Percentiles rank a stretch among this genome's conserved stretches.
Evolutionary conservation across 169 alveolate species (phyloP).

Genomic region (Plasmodium cynomolgi): DNA sequence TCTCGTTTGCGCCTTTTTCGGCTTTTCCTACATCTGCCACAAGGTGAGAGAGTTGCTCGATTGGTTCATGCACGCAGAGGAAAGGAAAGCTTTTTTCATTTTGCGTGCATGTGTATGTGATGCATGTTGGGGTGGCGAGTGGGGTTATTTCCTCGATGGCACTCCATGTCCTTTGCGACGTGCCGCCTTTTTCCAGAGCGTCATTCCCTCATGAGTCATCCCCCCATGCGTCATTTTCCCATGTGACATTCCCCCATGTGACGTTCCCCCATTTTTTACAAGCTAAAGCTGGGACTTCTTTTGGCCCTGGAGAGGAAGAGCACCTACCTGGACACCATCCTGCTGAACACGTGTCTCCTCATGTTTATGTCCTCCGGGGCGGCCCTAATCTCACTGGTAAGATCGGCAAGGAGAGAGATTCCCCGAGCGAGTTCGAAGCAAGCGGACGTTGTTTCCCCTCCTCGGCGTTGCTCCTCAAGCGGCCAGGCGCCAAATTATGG

Average conservation of each 20-base stretch:
- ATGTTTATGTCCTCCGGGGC: slow-evolving; percentile 48
- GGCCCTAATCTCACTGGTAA: slow-evolving; percentile 17
- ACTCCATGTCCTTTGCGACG: neutral
- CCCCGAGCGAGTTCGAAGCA: neutral
- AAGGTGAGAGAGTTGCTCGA: neutral
- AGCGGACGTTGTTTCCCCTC: neutral
- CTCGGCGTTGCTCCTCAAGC: neutral
- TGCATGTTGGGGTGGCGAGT: neutral
- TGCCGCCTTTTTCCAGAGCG: no score
- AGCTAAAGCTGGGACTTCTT: slow-evolving; percentile 32
- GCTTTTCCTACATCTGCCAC: slow-evolving; percentile 18
- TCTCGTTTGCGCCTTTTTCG: slow-evolving; percentile 40
- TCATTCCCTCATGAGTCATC: neutral
- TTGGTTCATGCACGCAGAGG: neutral
- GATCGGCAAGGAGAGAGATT: neutral
- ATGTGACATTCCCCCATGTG: neutral
- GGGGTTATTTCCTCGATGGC: neutral
- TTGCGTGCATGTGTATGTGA: neutral
- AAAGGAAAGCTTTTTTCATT: neutral
- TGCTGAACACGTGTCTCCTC: slow-evolving; percentile 60
- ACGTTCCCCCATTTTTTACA: neutral
- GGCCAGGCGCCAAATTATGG: neutral
- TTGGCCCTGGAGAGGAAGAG: slow-evolving; percentile 19
- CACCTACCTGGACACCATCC: slow-evolving; percentile 33
- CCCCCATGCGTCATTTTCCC: neutral